Base-by-base conservation (phyloP, 192 early-diverging fungal genomes). In the Rhizophagus prolifer region DNA sequence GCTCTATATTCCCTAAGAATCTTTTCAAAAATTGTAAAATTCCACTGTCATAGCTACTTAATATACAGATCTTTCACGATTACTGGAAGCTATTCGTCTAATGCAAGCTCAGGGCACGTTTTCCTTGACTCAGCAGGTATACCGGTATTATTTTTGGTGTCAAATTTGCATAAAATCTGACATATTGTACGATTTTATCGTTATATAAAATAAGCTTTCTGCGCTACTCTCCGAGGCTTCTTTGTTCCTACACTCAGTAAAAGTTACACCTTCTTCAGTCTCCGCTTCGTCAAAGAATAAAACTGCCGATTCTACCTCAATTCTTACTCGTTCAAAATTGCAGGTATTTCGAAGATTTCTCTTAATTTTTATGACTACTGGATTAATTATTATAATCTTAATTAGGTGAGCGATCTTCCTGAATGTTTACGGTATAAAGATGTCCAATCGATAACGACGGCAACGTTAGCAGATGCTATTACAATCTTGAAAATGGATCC, bases 41-140 rank as follows among this genome's bases (percentile, higher is more conserved):
- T 19, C 14, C 16, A 54, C 21, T 54, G 19, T 54, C 41, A 44
- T 54, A 19, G 2, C 2, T 54, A 19, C 13, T 54, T 54, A 19
- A 54, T 54, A 19, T 16, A 19, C 16, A 19, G 47, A 54, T 9
- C 47, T 14, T 54, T 19, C 47, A 19, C 47, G 47, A 5, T 54
- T 19, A 16, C 13, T 54, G 3, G 13, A 4, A 13, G 13, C 47
- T 54, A 54, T 19, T 54, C 41, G 47, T 54, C 61, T 70, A 78
- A 78, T 78, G 77, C 67, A 69, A 78, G 46, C 77, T 36, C 64
- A 69, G 25, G 23, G 38, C 58, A 61, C 68, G 12, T 9, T 78
- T 26, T 38, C 77, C 58, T 61, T 78, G 31, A 38, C 77, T 13
- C 77, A 78, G 77, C 77, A 78, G 77, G 77, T 78, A 72, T 34